phyloP scores from a whole-genome alignment of 352 stramenopile genomes.

The Pythium phragmitis region DNA sequence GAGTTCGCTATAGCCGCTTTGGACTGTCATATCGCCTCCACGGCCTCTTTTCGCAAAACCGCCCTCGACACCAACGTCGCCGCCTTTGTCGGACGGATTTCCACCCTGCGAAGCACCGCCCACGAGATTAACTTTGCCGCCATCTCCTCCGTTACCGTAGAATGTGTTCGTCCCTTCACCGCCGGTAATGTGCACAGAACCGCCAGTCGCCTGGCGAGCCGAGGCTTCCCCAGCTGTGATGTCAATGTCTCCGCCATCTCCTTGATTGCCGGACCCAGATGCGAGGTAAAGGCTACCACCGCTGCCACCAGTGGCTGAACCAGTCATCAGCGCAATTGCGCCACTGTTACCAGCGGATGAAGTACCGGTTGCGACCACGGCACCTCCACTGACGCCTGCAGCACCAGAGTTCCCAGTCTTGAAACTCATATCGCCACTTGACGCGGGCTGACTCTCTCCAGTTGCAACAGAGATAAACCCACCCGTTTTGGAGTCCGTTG shows the following conservation, averaged over 20 bases:
- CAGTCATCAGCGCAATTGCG: slow-evolving; percentile 49
- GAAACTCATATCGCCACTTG: slow-evolving; percentile 66
- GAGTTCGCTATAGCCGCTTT: slow-evolving; percentile 51
- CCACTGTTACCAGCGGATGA: slow-evolving; percentile 54
- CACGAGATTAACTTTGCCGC: slow-evolving; percentile 82
- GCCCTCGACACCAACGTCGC: slow-evolving; percentile 64
- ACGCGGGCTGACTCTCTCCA: slow-evolving; percentile 58
- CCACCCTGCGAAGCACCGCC: slow-evolving; percentile 82
- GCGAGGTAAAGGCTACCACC: slow-evolving; percentile 53
- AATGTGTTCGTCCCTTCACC: slow-evolving; percentile 58
- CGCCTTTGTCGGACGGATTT: slow-evolving; percentile 61
- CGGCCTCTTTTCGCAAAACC: slow-evolving; percentile 61
- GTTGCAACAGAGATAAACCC: slow-evolving; percentile 58
- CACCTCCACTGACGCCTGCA: slow-evolving; percentile 51
- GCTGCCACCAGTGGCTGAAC: slow-evolving; percentile 54
- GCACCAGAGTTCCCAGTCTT: slow-evolving; percentile 60
- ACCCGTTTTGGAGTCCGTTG: slow-evolving; percentile 59
- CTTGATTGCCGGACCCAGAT: slow-evolving; percentile 54
- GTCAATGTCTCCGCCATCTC: slow-evolving; percentile 61
- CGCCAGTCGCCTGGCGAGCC: slow-evolving; percentile 37
- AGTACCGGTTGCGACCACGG: slow-evolving; percentile 60
- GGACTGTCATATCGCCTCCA: slow-evolving; percentile 49
- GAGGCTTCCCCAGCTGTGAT: slow-evolving; percentile 66
- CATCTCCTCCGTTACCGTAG: slow-evolving; percentile 80
- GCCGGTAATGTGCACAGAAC: slow-evolving; percentile 51